These are phyloP conservation scores for Helicocarpus griseus DNA, from an alignment of 2,329 filamentous ascomycete species.

Conservation along the genomic window DNA sequence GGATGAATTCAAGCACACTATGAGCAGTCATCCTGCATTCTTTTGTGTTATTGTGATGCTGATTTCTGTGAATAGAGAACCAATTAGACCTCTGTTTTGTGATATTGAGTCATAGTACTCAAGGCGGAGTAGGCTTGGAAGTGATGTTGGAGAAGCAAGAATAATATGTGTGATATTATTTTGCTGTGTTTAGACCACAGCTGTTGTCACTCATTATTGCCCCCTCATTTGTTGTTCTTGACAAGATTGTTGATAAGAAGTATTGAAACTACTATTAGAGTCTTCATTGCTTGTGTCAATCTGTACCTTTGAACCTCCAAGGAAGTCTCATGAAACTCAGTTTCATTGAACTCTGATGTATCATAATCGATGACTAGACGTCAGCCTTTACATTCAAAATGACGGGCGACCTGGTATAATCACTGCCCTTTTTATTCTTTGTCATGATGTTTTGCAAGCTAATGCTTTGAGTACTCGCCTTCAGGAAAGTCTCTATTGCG, in stretches of 20 bases:
- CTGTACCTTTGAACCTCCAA: not conserved
- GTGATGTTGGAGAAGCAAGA: slow-evolving; percentile 1
- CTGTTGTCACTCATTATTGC: slow-evolving; percentile 2
- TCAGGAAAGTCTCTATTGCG: too few relatives aligned
- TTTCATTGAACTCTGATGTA: not conserved
- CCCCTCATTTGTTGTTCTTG: not conserved
- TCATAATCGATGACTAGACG: too few relatives aligned
- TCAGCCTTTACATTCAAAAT: too few relatives aligned
- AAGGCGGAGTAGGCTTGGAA: not conserved
- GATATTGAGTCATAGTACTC: not conserved
- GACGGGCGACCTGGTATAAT: too few relatives aligned
- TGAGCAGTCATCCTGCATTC: not conserved
- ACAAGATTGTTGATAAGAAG: not conserved
- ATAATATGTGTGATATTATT: not conserved
- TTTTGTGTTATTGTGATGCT: not conserved
- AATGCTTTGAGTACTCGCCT: too few relatives aligned
- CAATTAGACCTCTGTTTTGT: not conserved
- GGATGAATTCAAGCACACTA: slow-evolving; percentile 4
- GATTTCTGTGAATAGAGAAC: slow-evolving; percentile 1
- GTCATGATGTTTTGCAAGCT: too few relatives aligned
- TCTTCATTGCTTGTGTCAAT: not conserved
- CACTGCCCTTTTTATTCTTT: too few relatives aligned
- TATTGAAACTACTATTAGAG: not conserved
- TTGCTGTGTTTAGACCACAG: not conserved
- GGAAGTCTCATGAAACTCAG: slow-evolving; percentile 1